A percentile compares a stretch with the other conserved stretches of the same genome.
Evolutionary conservation across 768 basidiomycete species (phyloP).

Genomic region (Exsudoporus frostii): DNA sequence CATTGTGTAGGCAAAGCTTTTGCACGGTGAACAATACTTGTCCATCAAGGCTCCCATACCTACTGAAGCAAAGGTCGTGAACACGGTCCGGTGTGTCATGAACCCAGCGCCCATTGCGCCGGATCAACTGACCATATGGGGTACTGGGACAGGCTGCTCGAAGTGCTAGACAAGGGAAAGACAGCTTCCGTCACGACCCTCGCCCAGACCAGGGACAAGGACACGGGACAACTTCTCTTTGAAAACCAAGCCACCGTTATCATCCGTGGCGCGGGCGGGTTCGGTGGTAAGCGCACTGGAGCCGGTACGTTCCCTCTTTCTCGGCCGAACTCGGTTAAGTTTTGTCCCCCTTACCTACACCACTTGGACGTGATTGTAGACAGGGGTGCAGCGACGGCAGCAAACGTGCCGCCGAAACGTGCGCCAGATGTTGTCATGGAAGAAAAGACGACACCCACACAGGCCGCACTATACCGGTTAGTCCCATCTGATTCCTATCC

Average conservation of each 20-base stretch:
- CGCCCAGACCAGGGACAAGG: constrained; percentile 77
- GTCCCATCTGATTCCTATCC: constrained; percentile 9
- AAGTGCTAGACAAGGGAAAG: constrained; percentile 90
- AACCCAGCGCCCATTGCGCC: constrained; percentile 14
- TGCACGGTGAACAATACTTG: constrained; percentile 97
- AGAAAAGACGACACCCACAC: constrained; percentile 77
- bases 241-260: constrained; percentile 93
- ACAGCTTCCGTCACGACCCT: constrained; percentile 84
- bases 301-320: constrained; percentile 49
- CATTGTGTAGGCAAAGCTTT: constrained; percentile 87
- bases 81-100: constrained; percentile 53
- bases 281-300: constrained; percentile 86
- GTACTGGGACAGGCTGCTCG: constrained; percentile 61
- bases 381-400: constrained; percentile 83
- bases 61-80: constrained; percentile 76
- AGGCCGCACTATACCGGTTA: constrained; percentile 91
- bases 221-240: constrained; percentile 75
- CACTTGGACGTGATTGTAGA: constrained; percentile 44
- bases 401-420: constrained; percentile 78
- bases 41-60: constrained; percentile 85
- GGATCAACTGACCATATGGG: constrained; percentile 8
- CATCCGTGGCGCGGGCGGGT: constrained; percentile 92
- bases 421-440: constrained; percentile 82
- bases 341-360: not conserved
- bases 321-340: constrained; percentile 2